A percentile compares a stretch with the other conserved stretches of the same genome.
phyloP scores from a whole-genome alignment of 2,329 filamentous ascomycete species.

The Trichoderma cornu-damae region DNA sequence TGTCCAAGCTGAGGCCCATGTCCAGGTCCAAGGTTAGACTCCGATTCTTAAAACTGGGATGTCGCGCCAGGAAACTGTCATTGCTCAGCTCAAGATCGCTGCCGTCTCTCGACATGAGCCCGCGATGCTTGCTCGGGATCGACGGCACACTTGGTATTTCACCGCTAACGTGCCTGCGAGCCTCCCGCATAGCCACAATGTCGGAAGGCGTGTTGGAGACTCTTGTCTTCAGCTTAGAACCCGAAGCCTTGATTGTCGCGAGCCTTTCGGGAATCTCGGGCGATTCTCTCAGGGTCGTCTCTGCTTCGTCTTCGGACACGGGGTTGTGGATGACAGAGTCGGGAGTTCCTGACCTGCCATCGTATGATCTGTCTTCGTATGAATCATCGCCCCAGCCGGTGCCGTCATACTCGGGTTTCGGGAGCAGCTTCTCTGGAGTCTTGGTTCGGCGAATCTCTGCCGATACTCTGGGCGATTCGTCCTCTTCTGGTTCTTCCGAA shows the following conservation, averaged over 20 bases:
- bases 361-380: conserved; percentile 52
- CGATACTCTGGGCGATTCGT: conserved; percentile 12
- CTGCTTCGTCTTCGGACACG: conserved; percentile 44
- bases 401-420: conserved; percentile 61
- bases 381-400: conserved; percentile 55
- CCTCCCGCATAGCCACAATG: conserved; percentile 75
- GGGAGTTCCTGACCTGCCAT: conserved; percentile 67
- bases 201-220: conserved; percentile 85
- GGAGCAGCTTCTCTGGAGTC: conserved; percentile 46
- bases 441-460: conserved; percentile 31
- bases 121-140: conserved; percentile 57
- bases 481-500: neutral
- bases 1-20: conserved; percentile 78
- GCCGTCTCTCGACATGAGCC: conserved; percentile 48
- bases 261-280: conserved; percentile 71
- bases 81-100: conserved; percentile 33
- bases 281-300: conserved; percentile 42
- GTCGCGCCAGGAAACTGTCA: conserved; percentile 50
- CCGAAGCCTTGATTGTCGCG: conserved; percentile 84
- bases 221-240: conserved; percentile 81
- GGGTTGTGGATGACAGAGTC: conserved; percentile 86
- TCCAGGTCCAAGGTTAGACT: conserved; percentile 80
- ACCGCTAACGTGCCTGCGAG: conserved; percentile 77
- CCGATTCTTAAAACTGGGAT: conserved; percentile 72
- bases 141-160: conserved; percentile 58